A percentile compares a stretch with the other conserved stretches of the same genome.
phyloP scores from a whole-genome alignment of 1,284 basidiomycete genomes.

The Apiotrichum akiyoshidainum region DNA sequence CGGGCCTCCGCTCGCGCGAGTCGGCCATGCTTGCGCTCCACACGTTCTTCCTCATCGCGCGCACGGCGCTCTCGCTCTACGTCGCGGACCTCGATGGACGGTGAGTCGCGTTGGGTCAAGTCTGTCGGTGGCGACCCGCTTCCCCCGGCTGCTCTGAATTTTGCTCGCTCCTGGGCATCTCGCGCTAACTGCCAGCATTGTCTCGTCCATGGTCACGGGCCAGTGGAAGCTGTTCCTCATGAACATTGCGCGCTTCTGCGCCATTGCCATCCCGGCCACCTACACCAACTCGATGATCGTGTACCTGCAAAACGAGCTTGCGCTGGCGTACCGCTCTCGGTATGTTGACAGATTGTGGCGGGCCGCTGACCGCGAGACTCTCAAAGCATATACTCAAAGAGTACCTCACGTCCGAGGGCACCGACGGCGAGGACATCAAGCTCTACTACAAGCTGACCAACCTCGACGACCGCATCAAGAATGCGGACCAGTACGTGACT shows the following conservation, averaged over 20 bases:
- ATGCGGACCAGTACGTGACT: constrained; percentile 79
- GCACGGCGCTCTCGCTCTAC: constrained; percentile 90
- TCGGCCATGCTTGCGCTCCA: constrained; percentile 82
- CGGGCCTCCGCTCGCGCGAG: constrained; percentile 77
- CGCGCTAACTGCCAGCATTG: constrained; percentile 62
- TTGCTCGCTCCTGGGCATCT: too few species aligned
- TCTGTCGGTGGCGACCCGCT: too few species aligned
- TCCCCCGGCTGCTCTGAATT: too few species aligned
- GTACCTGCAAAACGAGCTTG: constrained; percentile 89
- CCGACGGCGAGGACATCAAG: constrained; percentile 49
- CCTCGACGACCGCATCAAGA: constrained; percentile 91
- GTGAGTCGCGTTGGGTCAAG: constrained; percentile 48
- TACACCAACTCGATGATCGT: constrained; percentile 96
- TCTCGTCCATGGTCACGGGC: constrained; percentile 89
- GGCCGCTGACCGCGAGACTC: constrained; percentile 50
- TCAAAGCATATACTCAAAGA: constrained; percentile 77
- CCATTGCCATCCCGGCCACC: constrained; percentile 91
- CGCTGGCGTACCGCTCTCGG: constrained; percentile 85
- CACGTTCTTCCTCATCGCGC: constrained; percentile 77
- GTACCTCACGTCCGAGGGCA: constrained; percentile 59
- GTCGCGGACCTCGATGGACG: constrained; percentile 87
- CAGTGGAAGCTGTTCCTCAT: constrained; percentile 73
- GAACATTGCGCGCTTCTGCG: constrained; percentile 84
- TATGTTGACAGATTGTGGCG: constrained; percentile 16
- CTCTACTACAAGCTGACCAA: constrained; percentile 92